Conservation (phyloP, 2,329 filamentous ascomycete genomes). For the Aspergillus neoniger region DNA sequence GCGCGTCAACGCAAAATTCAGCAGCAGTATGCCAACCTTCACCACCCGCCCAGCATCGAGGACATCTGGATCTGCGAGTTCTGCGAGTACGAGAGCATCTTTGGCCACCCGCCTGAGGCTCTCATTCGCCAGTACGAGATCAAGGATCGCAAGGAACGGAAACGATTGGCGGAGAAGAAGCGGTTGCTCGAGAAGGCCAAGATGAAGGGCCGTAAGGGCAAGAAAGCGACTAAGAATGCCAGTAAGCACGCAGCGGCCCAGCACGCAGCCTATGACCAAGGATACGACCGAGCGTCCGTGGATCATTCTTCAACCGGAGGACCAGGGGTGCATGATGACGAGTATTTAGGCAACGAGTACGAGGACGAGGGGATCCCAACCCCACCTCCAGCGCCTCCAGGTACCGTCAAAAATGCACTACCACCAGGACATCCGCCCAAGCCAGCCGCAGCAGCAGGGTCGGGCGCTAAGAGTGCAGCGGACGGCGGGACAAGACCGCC, state of each 20-base stretch:
- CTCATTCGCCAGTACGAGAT: constrained; percentile 91
- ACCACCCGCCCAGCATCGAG: constrained; percentile 68
- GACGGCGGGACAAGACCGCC: constrained; percentile 37
- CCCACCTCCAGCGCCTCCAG: constrained; percentile 50
- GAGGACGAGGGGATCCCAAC: constrained; percentile 51
- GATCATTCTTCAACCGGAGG: constrained; percentile 41
- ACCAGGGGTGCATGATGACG: constrained; percentile 51
- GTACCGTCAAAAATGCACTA: constrained; percentile 69
- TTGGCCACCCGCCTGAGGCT: constrained; percentile 80
- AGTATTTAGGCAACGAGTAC: constrained; percentile 52
- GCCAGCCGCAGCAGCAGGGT: constrained; percentile 14
- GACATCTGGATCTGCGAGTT: constrained; percentile 97
- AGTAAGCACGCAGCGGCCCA: constrained; percentile 48
- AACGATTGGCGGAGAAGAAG: constrained; percentile 81
- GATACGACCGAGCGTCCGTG: constrained; percentile 43
- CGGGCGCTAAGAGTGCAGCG: constrained; percentile 25
- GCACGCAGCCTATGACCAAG: constrained; percentile 40
- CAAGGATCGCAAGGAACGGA: constrained; percentile 83
- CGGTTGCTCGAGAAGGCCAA: constrained; percentile 88
- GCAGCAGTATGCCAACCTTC: constrained; percentile 74
- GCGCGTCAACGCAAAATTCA: constrained; percentile 76
- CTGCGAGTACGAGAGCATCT: constrained; percentile 96
- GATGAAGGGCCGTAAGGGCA: constrained; percentile 86
- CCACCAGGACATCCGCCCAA: constrained; percentile 58
- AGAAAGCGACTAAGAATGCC: constrained; percentile 73